Base-by-base conservation (phyloP, 352 stramenopile species). In the Pythium phragmiticola region DNA sequence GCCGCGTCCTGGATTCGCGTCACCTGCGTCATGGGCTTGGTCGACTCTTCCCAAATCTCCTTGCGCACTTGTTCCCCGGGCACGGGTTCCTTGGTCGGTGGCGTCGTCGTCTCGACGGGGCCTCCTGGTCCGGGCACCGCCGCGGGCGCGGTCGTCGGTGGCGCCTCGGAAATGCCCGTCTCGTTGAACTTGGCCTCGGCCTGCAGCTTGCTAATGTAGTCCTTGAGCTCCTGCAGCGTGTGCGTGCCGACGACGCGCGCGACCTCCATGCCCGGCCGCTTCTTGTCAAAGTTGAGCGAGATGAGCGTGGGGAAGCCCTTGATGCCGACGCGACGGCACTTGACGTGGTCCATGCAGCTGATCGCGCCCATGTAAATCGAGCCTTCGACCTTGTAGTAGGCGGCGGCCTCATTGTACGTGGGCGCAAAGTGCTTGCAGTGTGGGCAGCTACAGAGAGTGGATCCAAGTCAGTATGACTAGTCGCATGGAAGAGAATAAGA, bases 311-410 rank as follows among this genome's bases (percentile, higher is more conserved):
- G 84, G 66, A 94, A 94, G 13, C 84, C 84, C 63, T 87, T 94
- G 64, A 94, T 88, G 13, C 69, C 77, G 37, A 89, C 81, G 43
- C 80, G 77, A 46, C 82, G 81, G 66, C 84, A 94, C 67, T 91
- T 90, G 57, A 92, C 82, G 69, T 90, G 83, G 72, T 94, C 82
- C 84, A 94, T 94, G 75, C 84, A 94, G 66, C 80, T 90, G 63
- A 94, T 67, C 28, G 84, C 84, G 55, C 84, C 84, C 7, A 94
- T 67, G 63, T 94, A 83, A 39, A 92, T 76, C 58, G 75, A 78
- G 7, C 72, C 78, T 43, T 80, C 70, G n/a, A 65, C 66, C 68
- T 90, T 92, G 78, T 87, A 92, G 63, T 89, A 85, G 19, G 84
- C 80, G 4, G 80, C 84, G 16, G 89, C 58, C 41, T 90, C 74